Evolutionary conservation across 495 filamentous ascomycete genomes (phyloP).

Genomic region (Peziza echinospora): DNA sequence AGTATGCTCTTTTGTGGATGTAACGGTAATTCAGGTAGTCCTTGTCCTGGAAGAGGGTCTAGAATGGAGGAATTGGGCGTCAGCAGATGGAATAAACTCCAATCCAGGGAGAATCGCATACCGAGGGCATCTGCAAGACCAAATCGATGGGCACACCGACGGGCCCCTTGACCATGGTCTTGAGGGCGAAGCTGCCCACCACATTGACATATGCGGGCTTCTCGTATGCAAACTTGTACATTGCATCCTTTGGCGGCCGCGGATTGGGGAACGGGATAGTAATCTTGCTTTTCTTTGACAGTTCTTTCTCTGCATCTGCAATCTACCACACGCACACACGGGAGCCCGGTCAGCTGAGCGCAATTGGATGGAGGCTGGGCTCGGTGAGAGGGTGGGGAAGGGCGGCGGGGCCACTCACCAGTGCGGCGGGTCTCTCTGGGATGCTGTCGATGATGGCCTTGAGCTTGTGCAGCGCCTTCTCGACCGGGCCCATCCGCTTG

Average conservation of each 20-base stretch:
- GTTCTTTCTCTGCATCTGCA: constrained; percentile 39
- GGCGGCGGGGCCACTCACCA: constrained; percentile 23
- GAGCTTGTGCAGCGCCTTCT: constrained; percentile 46
- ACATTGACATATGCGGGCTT: constrained; percentile 65
- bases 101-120: too few species aligned
- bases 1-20: constrained; percentile 87
- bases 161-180: constrained; percentile 42
- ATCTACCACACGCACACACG: constrained; percentile 25
- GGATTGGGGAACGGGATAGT: constrained; percentile 64
- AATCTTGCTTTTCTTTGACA: constrained; percentile 41
- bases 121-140: constrained; percentile 58
- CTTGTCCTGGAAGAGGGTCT: constrained; percentile 64
- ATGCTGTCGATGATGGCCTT: constrained; percentile 56
- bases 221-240: constrained; percentile 59
- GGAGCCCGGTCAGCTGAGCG: not conserved
- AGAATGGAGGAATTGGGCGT: too few species aligned
- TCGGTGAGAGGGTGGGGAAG: too few species aligned
- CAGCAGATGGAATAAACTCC: too few species aligned
- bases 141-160: constrained; percentile 47
- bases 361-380: not conserved
- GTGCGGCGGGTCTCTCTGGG: constrained; percentile 31
- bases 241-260: constrained; percentile 43
- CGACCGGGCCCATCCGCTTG: constrained; percentile 38
- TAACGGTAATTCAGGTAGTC: constrained; percentile 85
- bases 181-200: constrained; percentile 65